A percentile compares a stretch with the other conserved stretches of the same genome.
Evolutionary conservation across 805 yeast genomes (phyloP).

Genomic region (Metschnikowia chrysomelidarum): DNA sequence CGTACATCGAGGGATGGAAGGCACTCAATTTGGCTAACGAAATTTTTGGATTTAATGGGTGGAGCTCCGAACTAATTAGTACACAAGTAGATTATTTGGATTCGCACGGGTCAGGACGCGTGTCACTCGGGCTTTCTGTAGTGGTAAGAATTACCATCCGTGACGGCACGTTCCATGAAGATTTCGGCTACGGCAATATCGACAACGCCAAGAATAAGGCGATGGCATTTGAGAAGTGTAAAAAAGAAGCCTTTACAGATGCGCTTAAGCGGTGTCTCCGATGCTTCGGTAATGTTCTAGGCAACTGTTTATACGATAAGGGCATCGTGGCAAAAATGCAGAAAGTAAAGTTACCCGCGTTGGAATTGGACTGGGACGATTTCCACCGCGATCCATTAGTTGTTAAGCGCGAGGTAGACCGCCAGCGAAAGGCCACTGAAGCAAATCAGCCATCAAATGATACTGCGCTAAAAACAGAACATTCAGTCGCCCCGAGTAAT

Average conservation of each 20-base stretch:
- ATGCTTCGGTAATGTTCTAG: slow-evolving; percentile 76
- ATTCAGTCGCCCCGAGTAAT: no score
- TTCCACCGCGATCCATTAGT: slow-evolving; percentile 38
- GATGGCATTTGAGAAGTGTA: slow-evolving; percentile 75
- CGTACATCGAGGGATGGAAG: slow-evolving; percentile 82
- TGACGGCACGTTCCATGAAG: slow-evolving; percentile 82
- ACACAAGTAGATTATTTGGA: slow-evolving; percentile 72
- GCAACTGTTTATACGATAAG: slow-evolving; percentile 81
- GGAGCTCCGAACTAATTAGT: slow-evolving; percentile 70
- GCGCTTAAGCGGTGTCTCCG: slow-evolving; percentile 77
- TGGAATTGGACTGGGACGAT: slow-evolving; percentile 31
- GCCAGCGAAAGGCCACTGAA: slow-evolving; percentile 7
- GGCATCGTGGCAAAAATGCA: slow-evolving; percentile 54
- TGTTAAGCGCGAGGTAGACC: slow-evolving; percentile 27
- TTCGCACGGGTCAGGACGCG: slow-evolving; percentile 49
- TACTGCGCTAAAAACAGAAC: no score
- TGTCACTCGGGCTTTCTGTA: slow-evolving; percentile 66
- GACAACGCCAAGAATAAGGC: slow-evolving; percentile 70
- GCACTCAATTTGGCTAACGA: slow-evolving; percentile 77
- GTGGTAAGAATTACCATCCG: slow-evolving; percentile 68
- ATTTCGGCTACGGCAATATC: slow-evolving; percentile 70
- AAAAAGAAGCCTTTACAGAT: slow-evolving; percentile 83
- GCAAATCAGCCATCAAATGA: no score
- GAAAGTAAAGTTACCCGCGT: slow-evolving; percentile 33
- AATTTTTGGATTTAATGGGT: slow-evolving; percentile 80